These are phyloP conservation scores for Gnomoniopsis smithogilvyi DNA, from an alignment of 2,329 filamentous ascomycete species.

Conservation along the genomic window DNA sequence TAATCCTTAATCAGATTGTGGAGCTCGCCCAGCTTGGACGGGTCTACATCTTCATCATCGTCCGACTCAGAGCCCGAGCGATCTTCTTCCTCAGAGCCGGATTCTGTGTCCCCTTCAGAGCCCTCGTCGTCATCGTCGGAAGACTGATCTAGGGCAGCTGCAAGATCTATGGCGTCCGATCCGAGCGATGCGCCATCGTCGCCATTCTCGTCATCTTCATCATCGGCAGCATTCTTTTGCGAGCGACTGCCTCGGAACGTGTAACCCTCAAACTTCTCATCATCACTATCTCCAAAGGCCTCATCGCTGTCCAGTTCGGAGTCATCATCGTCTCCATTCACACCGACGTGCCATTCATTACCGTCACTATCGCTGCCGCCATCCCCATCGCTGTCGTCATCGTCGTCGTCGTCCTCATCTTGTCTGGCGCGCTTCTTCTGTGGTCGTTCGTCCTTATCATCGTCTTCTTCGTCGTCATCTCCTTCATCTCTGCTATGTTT, in stretches of 20 bases:
- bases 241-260: slow-evolving; percentile 48
- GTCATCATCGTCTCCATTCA: slow-evolving; percentile 56
- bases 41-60: slow-evolving; percentile 46
- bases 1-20: slow-evolving; percentile 69
- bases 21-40: slow-evolving; percentile 60
- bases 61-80: slow-evolving; percentile 44
- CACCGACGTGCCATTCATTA: slow-evolving; percentile 78
- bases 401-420: slow-evolving; percentile 39
- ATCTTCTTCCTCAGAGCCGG: slow-evolving; percentile 40
- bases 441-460: slow-evolving; percentile 60
- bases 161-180: slow-evolving; percentile 24
- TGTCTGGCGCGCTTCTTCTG: slow-evolving; percentile 36
- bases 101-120: slow-evolving; percentile 40
- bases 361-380: slow-evolving; percentile 82
- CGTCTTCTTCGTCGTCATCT: slow-evolving; percentile 56
- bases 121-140: slow-evolving; percentile 52
- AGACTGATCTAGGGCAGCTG: slow-evolving; percentile 16
- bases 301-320: slow-evolving; percentile 68
- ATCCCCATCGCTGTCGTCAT: slow-evolving; percentile 58
- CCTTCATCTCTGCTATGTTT: slow-evolving; percentile 43
- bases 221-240: slow-evolving; percentile 29
- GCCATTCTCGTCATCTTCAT: slow-evolving; percentile 41
- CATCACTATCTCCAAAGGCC: slow-evolving; percentile 84
- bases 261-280: slow-evolving; percentile 79
- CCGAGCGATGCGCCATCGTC: slow-evolving; percentile 40